Base-by-base conservation (phyloP, 179 eudicot genomes). In the Corrigiola litoralis region DNA sequence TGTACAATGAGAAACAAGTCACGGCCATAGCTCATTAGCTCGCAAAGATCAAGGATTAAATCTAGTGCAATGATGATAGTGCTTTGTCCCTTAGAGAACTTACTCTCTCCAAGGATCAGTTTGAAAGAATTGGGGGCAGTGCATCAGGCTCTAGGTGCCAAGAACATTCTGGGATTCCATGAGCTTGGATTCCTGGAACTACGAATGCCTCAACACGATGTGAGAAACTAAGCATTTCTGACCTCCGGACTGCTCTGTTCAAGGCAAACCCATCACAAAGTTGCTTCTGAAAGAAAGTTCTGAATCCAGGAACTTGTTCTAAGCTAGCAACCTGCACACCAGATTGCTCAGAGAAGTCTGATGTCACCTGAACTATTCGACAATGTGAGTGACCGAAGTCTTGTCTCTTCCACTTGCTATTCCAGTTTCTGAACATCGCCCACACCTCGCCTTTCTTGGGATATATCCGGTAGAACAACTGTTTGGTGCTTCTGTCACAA, bases 101-200 rank as follows among this genome's bases (percentile, higher is more conserved):
- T 33, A n/a, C 27, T 33, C 37, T 13, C 18, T 42, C n/a, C 18
- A 3, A 41, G 24, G 36, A 31, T 72, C 54, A 72, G 46, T 53
- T 64, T 1, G 81, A 52, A 68, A 60, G 52, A 59, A 69, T 18
- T 47, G 72, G 76, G 37, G 92, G 87, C 60, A 87, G 65, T 27
- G 85, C 81, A 66, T 80, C 76, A 32, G 92, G 89, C 70, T 87
- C 92, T 55, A 87, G 73, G 78, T 87, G 92, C 84, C 84, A 87
- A 60, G 82, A 84, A 63, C 73, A 66, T 46, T 80, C 85, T 0
- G 92, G 87, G 34, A 84, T 75, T 28, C 89, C 92, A 53, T 78
- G 68, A 6, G 18, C 50, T 66, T 76, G 68, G 36, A 82, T 76
- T 37, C 87, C 89, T 1, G 89, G 87, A 38, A 86, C 87, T 48